Evolutionary conservation across 331 rosid species (phyloP), one percentile per base, ranked within the genome.

Genomic region (Saraca asoca): DNA sequence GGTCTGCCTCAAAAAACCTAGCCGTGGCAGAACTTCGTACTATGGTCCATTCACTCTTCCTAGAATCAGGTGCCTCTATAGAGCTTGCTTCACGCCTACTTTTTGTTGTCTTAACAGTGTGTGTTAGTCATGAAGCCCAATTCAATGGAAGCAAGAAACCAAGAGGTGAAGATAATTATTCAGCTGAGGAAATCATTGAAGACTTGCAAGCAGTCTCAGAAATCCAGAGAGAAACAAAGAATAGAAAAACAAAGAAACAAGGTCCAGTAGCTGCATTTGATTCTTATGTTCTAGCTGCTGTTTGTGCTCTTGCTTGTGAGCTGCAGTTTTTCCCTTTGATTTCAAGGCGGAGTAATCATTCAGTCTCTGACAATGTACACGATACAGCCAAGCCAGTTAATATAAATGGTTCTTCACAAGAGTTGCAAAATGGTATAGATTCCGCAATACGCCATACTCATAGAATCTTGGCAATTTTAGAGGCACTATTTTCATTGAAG

Each of bases 191-290:
- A 78, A 68, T 75, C 50, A 56, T 71, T n/a, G 89, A 80, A 70
- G 88, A 85, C 59, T 70, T 81, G 2, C 82, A 53, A n/a, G 82
- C 80, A 62, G 50, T 69, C 57, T 81, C 95, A 66, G 87, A 72
- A 61, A 79, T 66, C 60, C 81, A 63, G 59, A 82, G 78, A 69
- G 87, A 73, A 58, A 76, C 75, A 44, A 90, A 60, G 72, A 79
- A 65, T 49, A 78, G 83, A 81, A 91, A 70, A 75, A 49, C 52
- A 56, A 85, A 83, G 68, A 93, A 82, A 66, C 95, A 87, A 81
- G 98, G 96, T 61, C 96, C 98, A 6, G 85, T 90, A 24, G 92
- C 96, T 24, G 95, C 98, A 12, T 93, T 93, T 76, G 98, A 93
- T 80, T 90, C 98, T 14, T 93, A 93, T 64, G 98, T 93, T 72